Evolutionary conservation across 192 early-diverging fungal species (phyloP), one percentile per base, ranked within the genome.

Genomic region (Gigaspora rosea): DNA sequence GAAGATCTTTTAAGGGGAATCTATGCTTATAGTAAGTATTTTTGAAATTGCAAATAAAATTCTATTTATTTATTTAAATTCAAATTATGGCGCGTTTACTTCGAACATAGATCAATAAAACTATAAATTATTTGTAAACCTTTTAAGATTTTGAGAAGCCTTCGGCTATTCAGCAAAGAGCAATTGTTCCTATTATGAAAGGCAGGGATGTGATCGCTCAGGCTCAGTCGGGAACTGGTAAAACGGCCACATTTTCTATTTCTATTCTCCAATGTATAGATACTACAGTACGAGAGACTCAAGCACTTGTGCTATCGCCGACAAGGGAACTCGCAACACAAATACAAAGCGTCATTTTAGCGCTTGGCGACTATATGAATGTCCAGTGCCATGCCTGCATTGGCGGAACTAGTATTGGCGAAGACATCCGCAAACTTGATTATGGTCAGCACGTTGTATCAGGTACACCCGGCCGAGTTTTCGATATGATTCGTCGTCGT

Each of bases 141-240:
- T 49, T 4, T 64, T 41, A 41, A 93, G 91, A 95, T 86, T 97
- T 96, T 89, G 97, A 99, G 81, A 94, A 94, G 80, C 97, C 96
- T 5, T 98, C 96, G 4, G 95, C 97, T 71, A 99, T 99, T 86
- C 97, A 99, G 83, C 97, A 99, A 85, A 91, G 97, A 85, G 96
- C 96, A 54, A 99, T 98, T 72, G 81, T 89, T 79, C 95, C 96
- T 35, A 94, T 97, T 68, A 89, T 89, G 74, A 91, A 86, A 73
- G 94, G 94, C 46, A 90, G 94, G 64, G 96, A 98, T 85, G 96
- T 98, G 67, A 98, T 98, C 73, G 96, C 96, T 2, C 96, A 98
- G 84, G 95, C 96, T 13, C 96, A 98, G 87, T 97, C 97, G 51
- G 97, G 97, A 79, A 98, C 97, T 73, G 97, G 97, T 84, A 98